Percentiles rank a stretch among this genome's conserved stretches.
Conservation (phyloP, 768 basidiomycete genomes). For the Pulveroboletus sp. region DNA sequence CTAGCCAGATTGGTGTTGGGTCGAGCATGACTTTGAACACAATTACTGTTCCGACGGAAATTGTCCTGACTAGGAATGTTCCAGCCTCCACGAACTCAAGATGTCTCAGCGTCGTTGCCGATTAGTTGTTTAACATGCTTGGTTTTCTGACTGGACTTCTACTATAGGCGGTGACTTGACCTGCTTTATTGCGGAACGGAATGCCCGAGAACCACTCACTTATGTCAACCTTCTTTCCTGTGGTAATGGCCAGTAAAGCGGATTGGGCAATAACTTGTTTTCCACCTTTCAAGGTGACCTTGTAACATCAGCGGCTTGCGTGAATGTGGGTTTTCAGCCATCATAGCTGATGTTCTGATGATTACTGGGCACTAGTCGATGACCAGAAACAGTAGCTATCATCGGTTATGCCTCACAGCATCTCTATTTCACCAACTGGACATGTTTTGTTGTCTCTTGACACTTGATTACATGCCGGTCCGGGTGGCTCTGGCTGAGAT, state of each 20-base stretch:
- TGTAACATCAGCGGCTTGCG: slow-evolving; percentile 73
- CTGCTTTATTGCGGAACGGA: slow-evolving; percentile 71
- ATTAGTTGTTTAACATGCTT: slow-evolving; percentile 31
- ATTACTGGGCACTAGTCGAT: slow-evolving; percentile 46
- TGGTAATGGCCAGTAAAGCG: slow-evolving; percentile 84
- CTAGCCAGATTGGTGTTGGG: slow-evolving; percentile 81
- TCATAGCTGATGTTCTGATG: slow-evolving; percentile 1
- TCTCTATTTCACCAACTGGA: slow-evolving; percentile 71
- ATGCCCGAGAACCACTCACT: slow-evolving; percentile 30
- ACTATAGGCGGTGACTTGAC: slow-evolving; percentile 68
- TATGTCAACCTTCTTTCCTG: slow-evolving; percentile 65
- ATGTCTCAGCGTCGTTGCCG: slow-evolving; percentile 67
- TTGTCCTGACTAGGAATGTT: slow-evolving; percentile 63
- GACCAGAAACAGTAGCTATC: slow-evolving; percentile 58
- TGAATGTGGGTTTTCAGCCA: slow-evolving; percentile 64
- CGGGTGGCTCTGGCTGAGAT: slow-evolving; percentile 57
- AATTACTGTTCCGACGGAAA: slow-evolving; percentile 82
- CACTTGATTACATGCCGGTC: slow-evolving; percentile 47
- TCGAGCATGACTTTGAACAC: slow-evolving; percentile 57
- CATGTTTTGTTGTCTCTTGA: slow-evolving; percentile 77
- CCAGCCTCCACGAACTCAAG: slow-evolving; percentile 49
- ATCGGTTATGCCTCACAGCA: slow-evolving; percentile 57
- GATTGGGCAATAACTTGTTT: slow-evolving; percentile 60
- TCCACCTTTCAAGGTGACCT: slow-evolving; percentile 72
- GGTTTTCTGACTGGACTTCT: not conserved